phyloP scores from a whole-genome alignment of 257 asterid species.

The Handroanthus guayacan region DNA sequence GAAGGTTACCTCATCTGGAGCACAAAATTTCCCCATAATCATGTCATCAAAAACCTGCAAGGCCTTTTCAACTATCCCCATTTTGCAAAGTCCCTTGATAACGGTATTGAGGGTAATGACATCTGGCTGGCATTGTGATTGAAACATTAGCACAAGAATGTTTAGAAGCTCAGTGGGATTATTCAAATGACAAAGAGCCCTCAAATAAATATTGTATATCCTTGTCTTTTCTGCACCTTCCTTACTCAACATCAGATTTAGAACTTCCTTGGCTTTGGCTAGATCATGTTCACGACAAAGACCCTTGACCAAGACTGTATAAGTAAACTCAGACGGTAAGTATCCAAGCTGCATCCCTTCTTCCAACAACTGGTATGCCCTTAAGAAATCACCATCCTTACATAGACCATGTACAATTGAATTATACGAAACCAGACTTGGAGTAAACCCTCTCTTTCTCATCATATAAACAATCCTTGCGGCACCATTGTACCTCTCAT shows the following conservation, averaged over 20 bases:
- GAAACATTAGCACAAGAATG: slow-evolving; percentile 74
- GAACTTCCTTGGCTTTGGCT: slow-evolving; percentile 69
- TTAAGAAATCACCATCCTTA: slow-evolving; percentile 65
- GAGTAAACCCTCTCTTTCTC: slow-evolving; percentile 74
- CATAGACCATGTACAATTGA: slow-evolving; percentile 79
- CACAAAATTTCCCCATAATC: slow-evolving; percentile 74
- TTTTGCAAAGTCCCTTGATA: slow-evolving; percentile 76
- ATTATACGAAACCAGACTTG: slow-evolving; percentile 70
- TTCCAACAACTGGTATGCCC: slow-evolving; percentile 85
- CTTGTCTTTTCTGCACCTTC: slow-evolving; percentile 60
- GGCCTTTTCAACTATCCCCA: slow-evolving; percentile 78
- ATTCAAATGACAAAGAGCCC: slow-evolving; percentile 69
- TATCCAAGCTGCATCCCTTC: slow-evolving; percentile 73
- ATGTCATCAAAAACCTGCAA: slow-evolving; percentile 69
- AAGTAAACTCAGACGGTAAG: slow-evolving; percentile 81
- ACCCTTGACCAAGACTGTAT: slow-evolving; percentile 70
- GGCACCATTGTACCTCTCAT: slow-evolving; percentile 81
- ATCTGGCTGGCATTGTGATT: slow-evolving; percentile 83
- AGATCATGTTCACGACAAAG: slow-evolving; percentile 70
- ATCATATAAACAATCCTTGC: slow-evolving; percentile 88
- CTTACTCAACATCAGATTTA: slow-evolving; percentile 62
- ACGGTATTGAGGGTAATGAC: slow-evolving; percentile 78
- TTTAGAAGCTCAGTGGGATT: slow-evolving; percentile 88
- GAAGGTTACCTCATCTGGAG: slow-evolving; percentile 79
- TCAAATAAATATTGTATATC: slow-evolving; percentile 80